These are phyloP conservation scores for Diaporthe ampelina DNA, from an alignment of 2,329 filamentous ascomycete species.

Conservation along the genomic window DNA sequence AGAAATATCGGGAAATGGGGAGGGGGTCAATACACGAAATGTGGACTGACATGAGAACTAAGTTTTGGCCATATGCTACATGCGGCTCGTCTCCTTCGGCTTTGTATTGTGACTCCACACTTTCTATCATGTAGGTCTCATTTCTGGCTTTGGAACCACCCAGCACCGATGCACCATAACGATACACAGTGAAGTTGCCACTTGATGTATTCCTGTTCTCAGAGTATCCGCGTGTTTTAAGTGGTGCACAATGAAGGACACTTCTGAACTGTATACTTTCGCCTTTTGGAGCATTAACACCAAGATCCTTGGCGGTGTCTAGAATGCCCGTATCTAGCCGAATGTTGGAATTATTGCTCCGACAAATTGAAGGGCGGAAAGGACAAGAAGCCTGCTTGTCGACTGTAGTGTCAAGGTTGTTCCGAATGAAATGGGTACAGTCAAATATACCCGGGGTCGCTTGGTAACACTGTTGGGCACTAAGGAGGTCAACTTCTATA, in stretches of 20 bases:
- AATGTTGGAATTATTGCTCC: conserved; percentile 18
- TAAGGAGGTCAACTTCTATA: neutral
- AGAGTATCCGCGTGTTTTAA: conserved; percentile 26
- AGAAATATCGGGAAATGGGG: too few species aligned
- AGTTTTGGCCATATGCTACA: neutral
- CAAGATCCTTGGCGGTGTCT: conserved; percentile 43
- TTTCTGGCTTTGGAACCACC: neutral
- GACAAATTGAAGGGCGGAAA: conserved; percentile 41
- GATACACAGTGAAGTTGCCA: conserved; percentile 31
- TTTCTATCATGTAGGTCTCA: neutral
- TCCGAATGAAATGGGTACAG: conserved; percentile 5
- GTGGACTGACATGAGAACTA: neutral
- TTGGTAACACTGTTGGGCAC: conserved; percentile 39
- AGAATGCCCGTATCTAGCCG: conserved; percentile 42
- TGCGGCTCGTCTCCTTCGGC: neutral
- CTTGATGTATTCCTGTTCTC: neutral
- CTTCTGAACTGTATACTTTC: conserved; percentile 40
- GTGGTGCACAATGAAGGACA: conserved; percentile 34
- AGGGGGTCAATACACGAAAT: too few species aligned
- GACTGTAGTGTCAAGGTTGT: neutral
- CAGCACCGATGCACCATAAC: conserved; percentile 9
- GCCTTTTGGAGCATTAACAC: conserved; percentile 42
- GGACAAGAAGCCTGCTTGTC: conserved; percentile 42
- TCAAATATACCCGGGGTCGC: conserved; percentile 28
- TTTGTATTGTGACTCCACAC: neutral